Evolutionary conservation across 1,139 yeast genomes (phyloP).

Genomic region (Suhomyces coccinellae): DNA sequence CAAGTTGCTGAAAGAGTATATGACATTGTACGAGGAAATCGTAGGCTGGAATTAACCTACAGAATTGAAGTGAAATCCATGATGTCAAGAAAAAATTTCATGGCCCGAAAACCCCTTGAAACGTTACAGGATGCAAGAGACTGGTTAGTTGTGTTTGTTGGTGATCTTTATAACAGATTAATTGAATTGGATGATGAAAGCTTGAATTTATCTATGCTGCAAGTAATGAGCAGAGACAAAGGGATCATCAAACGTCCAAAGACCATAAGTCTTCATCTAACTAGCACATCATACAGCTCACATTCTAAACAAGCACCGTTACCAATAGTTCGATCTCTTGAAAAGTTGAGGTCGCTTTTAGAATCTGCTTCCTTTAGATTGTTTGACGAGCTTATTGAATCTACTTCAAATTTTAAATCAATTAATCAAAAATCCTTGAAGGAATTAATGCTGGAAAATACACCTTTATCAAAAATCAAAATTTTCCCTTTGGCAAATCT

Average conservation of each 20-base stretch:
- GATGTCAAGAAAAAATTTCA: conserved; percentile 84
- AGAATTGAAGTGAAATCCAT: conserved; percentile 75
- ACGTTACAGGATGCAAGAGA: conserved; percentile 59
- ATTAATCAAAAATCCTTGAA: conserved; percentile 38
- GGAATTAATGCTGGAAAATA: conserved; percentile 34
- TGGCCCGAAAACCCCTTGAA: conserved; percentile 51
- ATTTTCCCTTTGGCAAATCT: conserved; percentile 52
- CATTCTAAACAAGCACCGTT: conserved; percentile 51
- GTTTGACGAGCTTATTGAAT: conserved; percentile 32
- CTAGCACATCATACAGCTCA: conserved; percentile 23
- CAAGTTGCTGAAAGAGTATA: conserved; percentile 51
- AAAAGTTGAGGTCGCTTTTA: conserved; percentile 34
- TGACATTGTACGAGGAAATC: conserved; percentile 65
- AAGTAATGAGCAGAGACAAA: conserved; percentile 21
- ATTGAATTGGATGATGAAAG: conserved; percentile 75
- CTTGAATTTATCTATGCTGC: conserved; percentile 32
- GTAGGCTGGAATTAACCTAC: conserved; percentile 51
- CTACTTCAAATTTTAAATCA: conserved; percentile 23
- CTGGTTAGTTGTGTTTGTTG: conserved; percentile 84
- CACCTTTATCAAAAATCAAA: conserved; percentile 18
- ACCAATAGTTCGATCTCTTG: conserved; percentile 40
- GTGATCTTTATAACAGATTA: conserved; percentile 72
- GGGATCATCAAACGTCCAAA: conserved; percentile 49
- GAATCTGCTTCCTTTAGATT: conserved; percentile 33
- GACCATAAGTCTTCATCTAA: conserved; percentile 45